Evolutionary conservation across 1,284 basidiomycete species (phyloP), one percentile per base, ranked within the genome.

Genomic region (Erythrobasidium hasegawianum): DNA sequence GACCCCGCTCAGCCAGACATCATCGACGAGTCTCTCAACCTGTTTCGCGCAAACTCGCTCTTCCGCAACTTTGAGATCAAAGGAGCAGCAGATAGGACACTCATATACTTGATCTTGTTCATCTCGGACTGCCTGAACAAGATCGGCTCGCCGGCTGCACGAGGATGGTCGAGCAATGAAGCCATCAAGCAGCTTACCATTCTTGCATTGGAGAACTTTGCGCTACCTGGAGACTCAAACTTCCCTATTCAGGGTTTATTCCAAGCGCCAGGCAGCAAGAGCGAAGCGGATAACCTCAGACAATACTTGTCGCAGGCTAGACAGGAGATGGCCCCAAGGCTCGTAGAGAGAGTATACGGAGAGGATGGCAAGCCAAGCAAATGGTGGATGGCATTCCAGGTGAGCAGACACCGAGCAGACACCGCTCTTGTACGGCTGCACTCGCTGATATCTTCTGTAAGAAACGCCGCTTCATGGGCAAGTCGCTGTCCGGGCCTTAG

Each of bases 21-120:
- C 73, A 85, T 98, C 72, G 94, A 97, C 78, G 96, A 99, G 80
- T 87, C 92, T 2, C 82, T 99, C 60, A 91, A 97, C 80, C 86
- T 98, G 66, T 99, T 99, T 81, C 88, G 96, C 57, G 94, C 96
- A 76, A 99, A 99, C 81, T 96, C 93, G 53, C 87, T 99, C 70
- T 99, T 99, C 81, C 88, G 96, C 76, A 98, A 98, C 82, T 99
- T 98, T 77, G 96, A 99, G 82, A 98, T 99, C 85, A 97, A 97
- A 80, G 75, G 96, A 26, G 88, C 90, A 59, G 95, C 94, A 54
- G 96, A 99, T 81, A 87, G 96, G 62, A 85, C 90, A 40, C 84
- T 99, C 75, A 98, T 99, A 81, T 87, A 98, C 78, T 86, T 98
- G 73, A 97, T 97, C 78, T 88, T 99, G 76, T 99, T 90, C 81